phyloP scores from a whole-genome alignment of 2,329 filamentous ascomycete species.

The Boeremia exigua region DNA sequence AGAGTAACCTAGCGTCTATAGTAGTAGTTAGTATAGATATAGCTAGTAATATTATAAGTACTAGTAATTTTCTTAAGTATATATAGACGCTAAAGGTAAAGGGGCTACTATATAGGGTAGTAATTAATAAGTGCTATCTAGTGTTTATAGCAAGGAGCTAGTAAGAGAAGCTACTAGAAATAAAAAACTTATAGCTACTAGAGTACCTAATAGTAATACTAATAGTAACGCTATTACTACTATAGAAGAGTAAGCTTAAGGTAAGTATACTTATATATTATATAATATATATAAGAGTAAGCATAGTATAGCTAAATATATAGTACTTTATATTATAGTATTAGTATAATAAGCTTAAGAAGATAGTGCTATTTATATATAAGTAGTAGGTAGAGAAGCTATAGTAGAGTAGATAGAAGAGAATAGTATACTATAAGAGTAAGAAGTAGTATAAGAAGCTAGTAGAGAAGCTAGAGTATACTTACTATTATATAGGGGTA shows the following conservation, averaged over 20 bases:
- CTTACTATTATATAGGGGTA: too few relatives aligned
- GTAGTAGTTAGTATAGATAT: not conserved
- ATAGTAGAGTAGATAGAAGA: too few relatives aligned
- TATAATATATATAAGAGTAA: not conserved
- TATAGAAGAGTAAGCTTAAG: not conserved
- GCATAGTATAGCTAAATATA: not conserved
- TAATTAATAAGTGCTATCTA: not conserved
- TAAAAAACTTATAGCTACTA: not conserved
- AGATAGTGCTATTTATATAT: too few relatives aligned
- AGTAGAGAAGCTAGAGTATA: not conserved
- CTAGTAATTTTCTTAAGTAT: not conserved
- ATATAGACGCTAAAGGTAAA: not conserved
- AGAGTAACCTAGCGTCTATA: slow-evolving; percentile 14
- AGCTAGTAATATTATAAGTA: not conserved
- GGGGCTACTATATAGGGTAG: not conserved
- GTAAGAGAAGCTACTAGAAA: not conserved
- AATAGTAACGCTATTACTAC: not conserved
- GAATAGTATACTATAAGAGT: too few relatives aligned
- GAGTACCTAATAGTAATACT: not conserved
- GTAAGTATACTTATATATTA: not conserved
- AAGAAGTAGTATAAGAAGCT: too few relatives aligned
- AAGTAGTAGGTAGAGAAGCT: too few relatives aligned
- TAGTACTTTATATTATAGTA: too few relatives aligned
- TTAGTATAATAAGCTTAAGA: too few relatives aligned
- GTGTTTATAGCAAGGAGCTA: not conserved